Evolutionary conservation across 805 yeast genomes (phyloP).

Genomic region (Suhomyces canberraensis): DNA sequence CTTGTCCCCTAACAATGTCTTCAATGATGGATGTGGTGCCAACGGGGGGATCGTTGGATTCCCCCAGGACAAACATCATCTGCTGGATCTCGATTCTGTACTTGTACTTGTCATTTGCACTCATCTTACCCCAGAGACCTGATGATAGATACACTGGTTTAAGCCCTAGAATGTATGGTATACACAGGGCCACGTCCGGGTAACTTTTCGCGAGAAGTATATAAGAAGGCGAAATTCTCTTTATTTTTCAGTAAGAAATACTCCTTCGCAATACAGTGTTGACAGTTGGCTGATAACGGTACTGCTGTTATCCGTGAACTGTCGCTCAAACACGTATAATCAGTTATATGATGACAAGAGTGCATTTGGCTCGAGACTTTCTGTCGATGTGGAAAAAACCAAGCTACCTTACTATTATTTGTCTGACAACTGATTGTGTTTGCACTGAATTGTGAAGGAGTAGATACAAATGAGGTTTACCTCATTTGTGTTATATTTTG

Average conservation of each 20-base stretch:
- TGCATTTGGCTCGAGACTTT: slow-evolving; percentile 99
- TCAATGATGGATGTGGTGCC: slow-evolving; percentile 92
- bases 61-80: slow-evolving; percentile 99
- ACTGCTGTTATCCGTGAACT: not conserved
- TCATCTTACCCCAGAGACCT: not conserved
- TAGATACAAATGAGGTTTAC: too few species aligned
- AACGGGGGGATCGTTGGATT: slow-evolving; percentile 88
- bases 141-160: not conserved
- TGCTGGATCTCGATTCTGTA: slow-evolving; percentile 91
- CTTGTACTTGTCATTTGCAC: slow-evolving; percentile 49
- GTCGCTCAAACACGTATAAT: too few species aligned
- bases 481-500: too few species aligned
- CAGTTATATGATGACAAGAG: slow-evolving; percentile 84
- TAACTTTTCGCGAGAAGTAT: not conserved
- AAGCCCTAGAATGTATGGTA: not conserved
- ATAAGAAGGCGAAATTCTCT: not conserved
- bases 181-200: not conserved
- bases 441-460: too few species aligned
- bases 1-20: slow-evolving; percentile 93
- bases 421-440: slow-evolving; percentile 47
- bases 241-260: too few species aligned
- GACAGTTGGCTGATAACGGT: not conserved
- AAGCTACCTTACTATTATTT: slow-evolving; percentile 83
- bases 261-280: too few species aligned
- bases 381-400: slow-evolving; percentile 97